Evolutionary conservation across 1,284 basidiomycete genomes (phyloP).

Genomic region (Ustilago curta): DNA sequence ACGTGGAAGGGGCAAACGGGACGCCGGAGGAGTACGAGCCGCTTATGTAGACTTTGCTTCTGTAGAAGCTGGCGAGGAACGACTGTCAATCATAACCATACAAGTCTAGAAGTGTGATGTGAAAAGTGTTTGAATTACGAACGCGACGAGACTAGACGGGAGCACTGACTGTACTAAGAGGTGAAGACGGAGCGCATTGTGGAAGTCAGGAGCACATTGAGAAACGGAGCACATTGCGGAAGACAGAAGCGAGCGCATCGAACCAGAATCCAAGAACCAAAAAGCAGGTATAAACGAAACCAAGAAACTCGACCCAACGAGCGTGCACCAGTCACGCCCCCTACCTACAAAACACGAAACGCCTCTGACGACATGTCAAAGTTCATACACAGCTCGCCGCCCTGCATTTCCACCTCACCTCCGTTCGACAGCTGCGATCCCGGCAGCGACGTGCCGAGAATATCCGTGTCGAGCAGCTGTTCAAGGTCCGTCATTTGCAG

Average conservation of each 20-base stretch:
- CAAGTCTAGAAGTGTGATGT: no score
- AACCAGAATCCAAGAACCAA: not conserved
- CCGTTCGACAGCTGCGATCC: conserved; percentile 6
- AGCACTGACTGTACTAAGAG: no score
- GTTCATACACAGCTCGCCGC: conserved; percentile 22
- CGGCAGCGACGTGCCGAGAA: conserved; percentile 5
- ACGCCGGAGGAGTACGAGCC: conserved; percentile 17
- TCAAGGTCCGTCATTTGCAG: conserved; percentile 29
- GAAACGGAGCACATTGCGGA: no score
- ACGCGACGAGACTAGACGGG: not conserved
- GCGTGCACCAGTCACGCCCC: not conserved
- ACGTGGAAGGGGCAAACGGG: conserved; percentile 3
- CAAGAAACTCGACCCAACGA: not conserved
- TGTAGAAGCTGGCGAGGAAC: not conserved
- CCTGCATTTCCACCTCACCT: not conserved
- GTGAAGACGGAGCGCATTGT: conserved; percentile 17
- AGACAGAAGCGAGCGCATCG: not conserved
- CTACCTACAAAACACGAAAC: conserved; percentile 3
- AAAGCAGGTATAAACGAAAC: not conserved
- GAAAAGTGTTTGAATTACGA: not conserved
- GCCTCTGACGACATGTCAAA: conserved; percentile 24
- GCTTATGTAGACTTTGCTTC: not conserved
- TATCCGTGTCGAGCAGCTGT: conserved; percentile 5
- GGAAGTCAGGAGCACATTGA: no score
- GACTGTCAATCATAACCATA: no score